These are phyloP conservation scores for Trichoderma guizhouense DNA, from an alignment of 2,329 filamentous ascomycete genomes.

Conservation along the genomic window DNA sequence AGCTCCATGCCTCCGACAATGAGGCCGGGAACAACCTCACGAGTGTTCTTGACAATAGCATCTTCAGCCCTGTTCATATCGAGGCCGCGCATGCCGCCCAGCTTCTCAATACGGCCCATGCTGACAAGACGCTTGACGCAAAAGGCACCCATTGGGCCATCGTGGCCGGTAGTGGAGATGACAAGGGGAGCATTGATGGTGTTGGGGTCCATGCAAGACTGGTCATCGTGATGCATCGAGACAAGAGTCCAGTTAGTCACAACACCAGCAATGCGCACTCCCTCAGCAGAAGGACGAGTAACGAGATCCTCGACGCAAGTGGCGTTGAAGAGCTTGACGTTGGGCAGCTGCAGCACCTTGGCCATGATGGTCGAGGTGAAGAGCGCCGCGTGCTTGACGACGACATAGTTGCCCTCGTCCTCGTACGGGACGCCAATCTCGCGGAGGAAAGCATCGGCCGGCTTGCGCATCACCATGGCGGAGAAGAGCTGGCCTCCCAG, in stretches of 20 bases:
- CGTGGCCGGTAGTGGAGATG: constrained; percentile 87
- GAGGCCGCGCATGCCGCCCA: constrained; percentile 88
- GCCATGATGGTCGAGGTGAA: constrained; percentile 87
- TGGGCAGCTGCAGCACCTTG: constrained; percentile 79
- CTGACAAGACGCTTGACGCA: constrained; percentile 85
- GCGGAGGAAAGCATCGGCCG: constrained; percentile 77
- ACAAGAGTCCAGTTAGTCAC: constrained; percentile 97
- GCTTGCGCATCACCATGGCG: constrained; percentile 93
- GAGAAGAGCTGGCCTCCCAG: constrained; percentile 91
- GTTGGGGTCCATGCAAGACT: constrained; percentile 96
- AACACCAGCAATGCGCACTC: constrained; percentile 75
- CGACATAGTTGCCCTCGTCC: constrained; percentile 82
- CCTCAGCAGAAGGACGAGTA: constrained; percentile 61
- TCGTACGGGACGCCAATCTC: constrained; percentile 83
- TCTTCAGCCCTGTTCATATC: constrained; percentile 93
- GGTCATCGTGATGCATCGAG: constrained; percentile 80
- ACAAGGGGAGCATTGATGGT: constrained; percentile 90
- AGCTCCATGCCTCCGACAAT: constrained; percentile 96
- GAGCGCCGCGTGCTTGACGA: constrained; percentile 89
- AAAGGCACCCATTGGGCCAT: constrained; percentile 89
- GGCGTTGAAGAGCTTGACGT: constrained; percentile 95
- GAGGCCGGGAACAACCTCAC: constrained; percentile 81
- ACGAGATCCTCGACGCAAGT: constrained; percentile 91
- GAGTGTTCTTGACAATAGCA: constrained; percentile 87
- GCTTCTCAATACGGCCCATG: constrained; percentile 78